Evolutionary conservation across 495 filamentous ascomycete genomes (phyloP).

Genomic region (Penicillium alfredii): DNA sequence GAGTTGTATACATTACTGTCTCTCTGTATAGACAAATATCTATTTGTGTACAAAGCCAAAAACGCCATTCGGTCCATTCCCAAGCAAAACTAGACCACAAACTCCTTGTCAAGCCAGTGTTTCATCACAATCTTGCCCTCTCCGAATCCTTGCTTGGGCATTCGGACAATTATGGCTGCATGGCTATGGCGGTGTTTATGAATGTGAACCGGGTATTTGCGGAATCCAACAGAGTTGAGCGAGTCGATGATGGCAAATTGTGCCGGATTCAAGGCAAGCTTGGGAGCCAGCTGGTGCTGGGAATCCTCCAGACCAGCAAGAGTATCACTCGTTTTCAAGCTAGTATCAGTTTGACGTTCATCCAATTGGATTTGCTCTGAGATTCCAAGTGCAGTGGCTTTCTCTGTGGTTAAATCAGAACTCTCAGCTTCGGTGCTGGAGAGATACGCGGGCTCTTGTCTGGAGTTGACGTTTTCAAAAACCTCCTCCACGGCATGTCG

Average conservation of each 20-base stretch:
- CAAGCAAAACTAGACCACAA: conserved; percentile 57
- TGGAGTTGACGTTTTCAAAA: conserved; percentile 61
- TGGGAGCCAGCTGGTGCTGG: conserved; percentile 37
- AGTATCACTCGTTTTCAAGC: not conserved
- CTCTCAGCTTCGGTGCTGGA: conserved; percentile 31
- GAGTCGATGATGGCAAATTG: conserved; percentile 80
- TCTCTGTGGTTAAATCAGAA: conserved; percentile 6
- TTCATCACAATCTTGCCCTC: conserved; percentile 74
- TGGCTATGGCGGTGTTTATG: conserved; percentile 75
- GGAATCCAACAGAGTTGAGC: conserved; percentile 68
- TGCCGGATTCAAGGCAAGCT: conserved; percentile 65
- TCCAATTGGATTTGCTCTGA: no score
- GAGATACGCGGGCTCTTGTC: conserved; percentile 58
- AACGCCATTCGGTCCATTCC: no score
- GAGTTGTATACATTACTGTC: no score
- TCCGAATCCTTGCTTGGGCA: conserved; percentile 51
- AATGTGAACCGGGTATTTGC: conserved; percentile 82
- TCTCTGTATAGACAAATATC: no score
- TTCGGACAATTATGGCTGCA: conserved; percentile 83
- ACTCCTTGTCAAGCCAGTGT: conserved; percentile 77
- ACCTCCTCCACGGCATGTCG: conserved; percentile 66
- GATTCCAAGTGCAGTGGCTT: not conserved
- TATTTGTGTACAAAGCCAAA: no score
- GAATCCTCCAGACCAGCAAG: not conserved
- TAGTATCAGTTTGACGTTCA: no score